Evolutionary conservation across 2,329 filamentous ascomycete genomes (phyloP).

Genomic region (Xylaria sp.): DNA sequence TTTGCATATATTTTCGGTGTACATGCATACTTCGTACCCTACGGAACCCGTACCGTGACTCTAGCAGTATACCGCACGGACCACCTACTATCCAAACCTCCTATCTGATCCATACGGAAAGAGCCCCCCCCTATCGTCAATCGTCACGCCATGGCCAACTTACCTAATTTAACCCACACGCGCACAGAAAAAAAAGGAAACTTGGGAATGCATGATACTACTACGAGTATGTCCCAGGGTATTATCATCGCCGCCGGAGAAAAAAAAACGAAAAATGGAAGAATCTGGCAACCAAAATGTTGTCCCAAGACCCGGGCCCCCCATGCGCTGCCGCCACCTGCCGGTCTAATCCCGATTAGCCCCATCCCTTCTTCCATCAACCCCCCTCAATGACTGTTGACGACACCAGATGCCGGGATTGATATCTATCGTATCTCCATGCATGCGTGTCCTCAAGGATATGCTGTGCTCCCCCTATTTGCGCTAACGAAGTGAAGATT

Average conservation of each 20-base stretch:
- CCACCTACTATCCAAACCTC: background rate
- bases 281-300: background rate
- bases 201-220: background rate
- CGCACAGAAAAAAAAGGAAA: background rate
- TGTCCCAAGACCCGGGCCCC: background rate
- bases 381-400: background rate
- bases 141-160: background rate
- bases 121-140: background rate
- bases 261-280: background rate
- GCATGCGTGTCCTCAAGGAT: background rate
- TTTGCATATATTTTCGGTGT: background rate
- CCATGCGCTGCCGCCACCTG: background rate
- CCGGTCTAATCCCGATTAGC: background rate
- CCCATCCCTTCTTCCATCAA: background rate
- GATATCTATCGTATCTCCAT: background rate
- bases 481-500: too few relatives aligned
- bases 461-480: too few relatives aligned
- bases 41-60: background rate
- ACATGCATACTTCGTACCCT: background rate
- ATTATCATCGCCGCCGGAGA: background rate
- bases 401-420: background rate
- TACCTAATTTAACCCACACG: background rate
- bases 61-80: background rate
- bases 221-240: background rate
- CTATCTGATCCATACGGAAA: background rate